These are phyloP conservation scores for Aegle marmelos DNA, from an alignment of 345 rosid genomes.

Conservation along the genomic window DNA sequence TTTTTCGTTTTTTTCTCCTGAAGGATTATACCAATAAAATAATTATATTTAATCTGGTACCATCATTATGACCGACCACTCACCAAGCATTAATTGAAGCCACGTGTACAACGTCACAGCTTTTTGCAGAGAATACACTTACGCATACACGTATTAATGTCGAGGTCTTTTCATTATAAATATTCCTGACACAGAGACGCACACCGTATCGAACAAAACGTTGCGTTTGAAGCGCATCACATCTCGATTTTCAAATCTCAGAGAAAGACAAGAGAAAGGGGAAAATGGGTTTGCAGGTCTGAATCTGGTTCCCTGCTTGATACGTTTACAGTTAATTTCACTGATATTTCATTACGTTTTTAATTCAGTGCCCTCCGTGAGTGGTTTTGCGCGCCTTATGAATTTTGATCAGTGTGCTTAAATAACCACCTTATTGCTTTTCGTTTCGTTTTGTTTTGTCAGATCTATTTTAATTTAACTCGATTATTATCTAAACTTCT, in stretches of 20 bases:
- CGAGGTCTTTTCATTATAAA: too few species aligned
- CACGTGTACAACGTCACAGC: not conserved
- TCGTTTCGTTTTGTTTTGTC: not conserved
- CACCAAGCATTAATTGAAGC: not conserved
- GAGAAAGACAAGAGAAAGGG: too few species aligned
- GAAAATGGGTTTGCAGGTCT: conserved; percentile 16
- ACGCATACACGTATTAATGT: too few species aligned
- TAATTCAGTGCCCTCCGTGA: not conserved
- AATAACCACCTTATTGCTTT: not conserved
- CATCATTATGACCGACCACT: not conserved
- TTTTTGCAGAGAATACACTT: not conserved
- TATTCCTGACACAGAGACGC: too few species aligned
- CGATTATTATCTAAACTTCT: not conserved
- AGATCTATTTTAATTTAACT: not conserved
- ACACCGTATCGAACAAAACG: not conserved
- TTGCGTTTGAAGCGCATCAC: not conserved
- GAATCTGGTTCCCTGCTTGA: not conserved
- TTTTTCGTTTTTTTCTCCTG: too few species aligned
- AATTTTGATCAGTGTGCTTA: not conserved
- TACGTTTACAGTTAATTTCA: too few species aligned
- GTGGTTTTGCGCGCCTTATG: not conserved
- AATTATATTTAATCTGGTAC: too few species aligned
- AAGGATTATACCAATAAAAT: too few species aligned
- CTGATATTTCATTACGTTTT: not conserved
- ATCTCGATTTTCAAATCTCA: too few species aligned